Conservation (phyloP, 495 filamentous ascomycete species). For the Physcia stellaris region DNA sequence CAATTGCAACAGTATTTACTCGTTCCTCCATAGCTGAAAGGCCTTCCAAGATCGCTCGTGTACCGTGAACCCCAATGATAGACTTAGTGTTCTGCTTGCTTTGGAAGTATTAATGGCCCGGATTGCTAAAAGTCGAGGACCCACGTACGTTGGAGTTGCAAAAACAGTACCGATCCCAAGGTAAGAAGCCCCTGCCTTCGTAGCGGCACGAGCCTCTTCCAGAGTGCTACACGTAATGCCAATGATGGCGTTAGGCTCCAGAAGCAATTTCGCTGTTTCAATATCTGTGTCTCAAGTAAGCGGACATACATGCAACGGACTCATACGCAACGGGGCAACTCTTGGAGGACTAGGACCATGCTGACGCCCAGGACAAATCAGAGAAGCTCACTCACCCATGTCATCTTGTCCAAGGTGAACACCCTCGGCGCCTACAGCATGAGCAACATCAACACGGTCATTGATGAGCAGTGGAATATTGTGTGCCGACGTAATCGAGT, state of each 20-base stretch:
- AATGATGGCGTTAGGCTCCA: constrained; percentile 58
- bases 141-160: constrained; percentile 60
- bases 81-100: constrained; percentile 59
- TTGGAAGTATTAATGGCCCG: constrained; percentile 6
- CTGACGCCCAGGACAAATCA: too few relatives aligned
- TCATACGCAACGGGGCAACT: too few relatives aligned
- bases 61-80: constrained; percentile 71
- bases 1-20: constrained; percentile 65
- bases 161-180: constrained; percentile 80
- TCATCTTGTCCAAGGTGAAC: constrained; percentile 95
- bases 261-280: constrained; percentile 48
- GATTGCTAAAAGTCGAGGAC: background rate
- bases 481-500: constrained; percentile 50
- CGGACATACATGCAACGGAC: constrained; percentile 9
- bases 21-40: constrained; percentile 30
- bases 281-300: constrained; percentile 46
- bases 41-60: constrained; percentile 49
- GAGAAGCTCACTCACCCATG: constrained; percentile 42
- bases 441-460: constrained; percentile 84
- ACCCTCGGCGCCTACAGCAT: constrained; percentile 75
- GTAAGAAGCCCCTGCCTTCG: constrained; percentile 66
- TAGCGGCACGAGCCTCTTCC: constrained; percentile 53
- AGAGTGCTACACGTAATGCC: constrained; percentile 59
- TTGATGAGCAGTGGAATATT: constrained; percentile 82
- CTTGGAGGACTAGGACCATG: too few relatives aligned